phyloP scores from a whole-genome alignment of 169 alveolate species.

The Blepharisma undulans region DNA sequence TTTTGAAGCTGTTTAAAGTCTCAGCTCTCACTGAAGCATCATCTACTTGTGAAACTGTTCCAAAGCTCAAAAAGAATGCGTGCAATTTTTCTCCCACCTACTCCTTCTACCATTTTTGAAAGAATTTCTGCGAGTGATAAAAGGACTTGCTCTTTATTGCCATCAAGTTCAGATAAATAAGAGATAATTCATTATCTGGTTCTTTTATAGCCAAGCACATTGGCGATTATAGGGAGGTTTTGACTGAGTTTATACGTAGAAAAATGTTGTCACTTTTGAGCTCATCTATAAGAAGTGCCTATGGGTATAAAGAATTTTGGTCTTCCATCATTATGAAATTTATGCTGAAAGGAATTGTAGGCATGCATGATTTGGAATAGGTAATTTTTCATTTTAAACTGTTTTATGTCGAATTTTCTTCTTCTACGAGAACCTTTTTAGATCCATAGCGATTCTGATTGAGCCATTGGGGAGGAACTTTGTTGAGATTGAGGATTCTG shows the following conservation, averaged over 20 bases:
- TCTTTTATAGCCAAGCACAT: slow-evolving; percentile 78
- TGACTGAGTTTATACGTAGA: slow-evolving; percentile 71
- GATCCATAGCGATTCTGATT: slow-evolving; percentile 57
- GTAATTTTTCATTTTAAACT: slow-evolving; percentile 49
- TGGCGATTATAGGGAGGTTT: slow-evolving; percentile 55
- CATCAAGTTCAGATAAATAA: too few species aligned
- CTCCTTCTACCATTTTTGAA: slow-evolving; percentile 50
- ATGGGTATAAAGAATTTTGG: too few species aligned
- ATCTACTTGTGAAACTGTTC: slow-evolving; percentile 69
- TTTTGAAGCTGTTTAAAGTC: background rate
- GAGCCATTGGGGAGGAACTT: slow-evolving; percentile 59
- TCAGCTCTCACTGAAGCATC: slow-evolving; percentile 71
- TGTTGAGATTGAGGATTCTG: slow-evolving; percentile 58
- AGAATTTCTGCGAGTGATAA: slow-evolving; percentile 62
- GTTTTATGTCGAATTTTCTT: slow-evolving; percentile 53
- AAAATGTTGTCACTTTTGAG: slow-evolving; percentile 63
- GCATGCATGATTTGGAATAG: slow-evolving; percentile 52
- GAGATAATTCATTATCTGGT: slow-evolving; percentile 76
- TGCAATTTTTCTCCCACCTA: slow-evolving; percentile 67
- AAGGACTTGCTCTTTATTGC: slow-evolving; percentile 77
- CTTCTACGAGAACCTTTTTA: slow-evolving; percentile 64
- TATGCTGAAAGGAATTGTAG: too few species aligned
- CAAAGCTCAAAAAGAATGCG: slow-evolving; percentile 52
- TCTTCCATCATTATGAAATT: too few species aligned
- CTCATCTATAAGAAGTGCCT: slow-evolving; percentile 67